A percentile compares a stretch with the other conserved stretches of the same genome.
Evolutionary conservation across 768 basidiomycete species (phyloP).

Genomic region (Tremella fuciformis): DNA sequence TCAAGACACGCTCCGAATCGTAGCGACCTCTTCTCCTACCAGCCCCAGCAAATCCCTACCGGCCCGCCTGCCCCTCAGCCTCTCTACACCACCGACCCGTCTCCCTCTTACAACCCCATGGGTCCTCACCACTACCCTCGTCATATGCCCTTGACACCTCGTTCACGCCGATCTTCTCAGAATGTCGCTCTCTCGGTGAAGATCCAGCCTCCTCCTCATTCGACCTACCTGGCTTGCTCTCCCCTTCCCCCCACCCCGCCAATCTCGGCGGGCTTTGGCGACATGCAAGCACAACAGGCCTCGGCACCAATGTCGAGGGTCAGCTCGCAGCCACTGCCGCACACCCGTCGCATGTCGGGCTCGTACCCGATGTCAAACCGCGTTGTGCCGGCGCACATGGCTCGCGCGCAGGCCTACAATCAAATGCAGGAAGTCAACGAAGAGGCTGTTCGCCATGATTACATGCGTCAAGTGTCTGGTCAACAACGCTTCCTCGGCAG

Average conservation of each 20-base stretch:
- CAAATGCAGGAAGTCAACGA: constrained; percentile 36
- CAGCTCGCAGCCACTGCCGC: constrained; percentile 38
- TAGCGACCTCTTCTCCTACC: constrained; percentile 36
- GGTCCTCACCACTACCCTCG: constrained; percentile 17
- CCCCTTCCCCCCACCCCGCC: constrained; percentile 25
- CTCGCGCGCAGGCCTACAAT: constrained; percentile 37
- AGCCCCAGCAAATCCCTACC: constrained; percentile 32
- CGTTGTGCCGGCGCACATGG: constrained; percentile 24
- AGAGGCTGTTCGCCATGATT: constrained; percentile 25
- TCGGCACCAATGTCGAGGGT: constrained; percentile 36
- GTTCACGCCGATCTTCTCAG: not conserved
- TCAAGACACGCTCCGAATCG: constrained; percentile 33
- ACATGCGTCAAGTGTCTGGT: constrained; percentile 16
- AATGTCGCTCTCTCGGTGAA: not conserved
- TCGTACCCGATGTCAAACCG: constrained; percentile 8
- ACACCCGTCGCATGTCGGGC: constrained; percentile 9
- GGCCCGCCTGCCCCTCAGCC: constrained; percentile 32
- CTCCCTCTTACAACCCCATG: constrained; percentile 19
- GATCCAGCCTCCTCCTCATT: constrained; percentile 28
- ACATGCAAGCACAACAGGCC: constrained; percentile 4
- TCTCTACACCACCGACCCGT: constrained; percentile 34
- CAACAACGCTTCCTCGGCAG: constrained; percentile 27
- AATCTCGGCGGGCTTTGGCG: constrained; percentile 28
- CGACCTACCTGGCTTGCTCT: constrained; percentile 22
- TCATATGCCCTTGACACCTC: constrained; percentile 18